A percentile compares a stretch with the other conserved stretches of the same genome.
Evolutionary conservation across 306 rosid genomes (phyloP).

Genomic region (Alnus glutinosa): DNA sequence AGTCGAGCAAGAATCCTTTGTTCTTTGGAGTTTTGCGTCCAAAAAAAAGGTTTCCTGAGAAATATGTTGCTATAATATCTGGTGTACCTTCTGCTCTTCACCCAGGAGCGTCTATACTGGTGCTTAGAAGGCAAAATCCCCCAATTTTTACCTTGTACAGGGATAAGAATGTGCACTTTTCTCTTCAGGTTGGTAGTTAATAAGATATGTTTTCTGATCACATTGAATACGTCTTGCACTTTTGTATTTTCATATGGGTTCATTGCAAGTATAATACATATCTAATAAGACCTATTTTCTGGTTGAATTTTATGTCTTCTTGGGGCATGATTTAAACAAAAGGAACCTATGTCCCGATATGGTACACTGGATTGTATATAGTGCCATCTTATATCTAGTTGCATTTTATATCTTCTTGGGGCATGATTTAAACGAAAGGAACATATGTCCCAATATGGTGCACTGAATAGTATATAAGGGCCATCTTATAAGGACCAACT

Average conservation of each 20-base stretch:
- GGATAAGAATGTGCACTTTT: constrained; percentile 86
- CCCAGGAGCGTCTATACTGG: constrained; percentile 79
- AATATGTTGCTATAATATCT: constrained; percentile 68
- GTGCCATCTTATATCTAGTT: neutral
- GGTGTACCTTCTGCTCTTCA: constrained; percentile 75
- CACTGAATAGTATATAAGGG: neutral
- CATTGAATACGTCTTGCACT: constrained; percentile 6
- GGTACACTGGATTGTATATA: neutral
- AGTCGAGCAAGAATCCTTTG: neutral
- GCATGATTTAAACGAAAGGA: neutral
- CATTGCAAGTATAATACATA: neutral
- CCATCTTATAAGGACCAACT: neutral
- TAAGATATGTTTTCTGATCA: neutral
- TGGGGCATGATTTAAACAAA: neutral
- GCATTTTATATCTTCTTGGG: neutral
- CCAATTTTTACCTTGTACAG: constrained; percentile 86
- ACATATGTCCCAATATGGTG: neutral
- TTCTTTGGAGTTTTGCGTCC: too few species aligned
- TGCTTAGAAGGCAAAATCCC: constrained; percentile 77
- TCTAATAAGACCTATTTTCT: neutral
- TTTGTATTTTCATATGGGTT: neutral
- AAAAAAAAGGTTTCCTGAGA: constrained; percentile 57
- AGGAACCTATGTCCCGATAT: neutral
- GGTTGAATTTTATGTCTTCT: neutral
- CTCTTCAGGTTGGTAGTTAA: constrained; percentile 74